These are phyloP conservation scores for Euclidium syriacum DNA, from an alignment of 345 rosid species.

Conservation along the genomic window DNA sequence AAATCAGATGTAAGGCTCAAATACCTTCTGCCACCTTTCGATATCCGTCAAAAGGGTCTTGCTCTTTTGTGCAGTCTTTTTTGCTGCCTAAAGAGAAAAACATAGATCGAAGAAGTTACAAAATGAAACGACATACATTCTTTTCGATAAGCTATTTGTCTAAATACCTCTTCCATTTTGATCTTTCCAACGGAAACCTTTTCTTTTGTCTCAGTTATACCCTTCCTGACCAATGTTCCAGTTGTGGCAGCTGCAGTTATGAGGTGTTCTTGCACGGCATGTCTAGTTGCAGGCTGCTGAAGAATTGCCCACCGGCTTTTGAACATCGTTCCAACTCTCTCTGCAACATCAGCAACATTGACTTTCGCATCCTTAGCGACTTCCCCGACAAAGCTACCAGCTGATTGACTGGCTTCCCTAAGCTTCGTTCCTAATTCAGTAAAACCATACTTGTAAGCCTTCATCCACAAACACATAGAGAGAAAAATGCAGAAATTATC, in stretches of 20 bases:
- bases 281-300: slow-evolving; percentile 86
- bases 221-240: slow-evolving; percentile 75
- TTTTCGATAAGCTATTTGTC: neutral
- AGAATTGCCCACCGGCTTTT: slow-evolving; percentile 77
- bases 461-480: slow-evolving; percentile 9
- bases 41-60: slow-evolving; percentile 82
- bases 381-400: slow-evolving; percentile 76
- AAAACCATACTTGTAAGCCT: neutral
- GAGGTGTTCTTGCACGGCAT: slow-evolving; percentile 72
- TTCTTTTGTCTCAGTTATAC: slow-evolving; percentile 82
- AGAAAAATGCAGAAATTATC: neutral
- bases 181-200: slow-evolving; percentile 83
- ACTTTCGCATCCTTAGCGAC: slow-evolving; percentile 95
- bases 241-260: slow-evolving; percentile 85
- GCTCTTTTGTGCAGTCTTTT: slow-evolving; percentile 84
- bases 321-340: slow-evolving; percentile 60
- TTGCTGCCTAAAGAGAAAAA: slow-evolving; percentile 62
- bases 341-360: slow-evolving; percentile 81
- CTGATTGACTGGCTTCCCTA: slow-evolving; percentile 77
- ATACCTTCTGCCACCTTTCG: slow-evolving; percentile 98
- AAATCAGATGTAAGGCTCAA: neutral
- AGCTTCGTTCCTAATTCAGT: slow-evolving; percentile 63
- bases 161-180: slow-evolving; percentile 83
- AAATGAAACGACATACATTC: neutral
- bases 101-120: neutral